Percentiles rank a stretch among this genome's conserved stretches.
phyloP scores from a whole-genome alignment of 2,329 filamentous ascomycete species.

The Thyridium curvatum region DNA sequence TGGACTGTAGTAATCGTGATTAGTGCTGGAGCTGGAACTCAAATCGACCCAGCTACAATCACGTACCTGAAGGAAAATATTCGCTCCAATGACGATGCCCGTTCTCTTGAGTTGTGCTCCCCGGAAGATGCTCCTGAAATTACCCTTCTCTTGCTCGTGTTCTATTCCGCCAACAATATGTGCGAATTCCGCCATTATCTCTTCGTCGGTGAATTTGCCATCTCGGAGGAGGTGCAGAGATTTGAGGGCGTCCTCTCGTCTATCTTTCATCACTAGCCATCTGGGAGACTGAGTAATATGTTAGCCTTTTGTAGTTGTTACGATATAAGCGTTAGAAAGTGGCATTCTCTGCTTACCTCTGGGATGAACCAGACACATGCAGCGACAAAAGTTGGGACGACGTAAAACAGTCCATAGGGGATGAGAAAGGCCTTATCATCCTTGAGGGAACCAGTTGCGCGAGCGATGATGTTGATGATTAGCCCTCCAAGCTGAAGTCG shows the following conservation, averaged over 20 bases:
- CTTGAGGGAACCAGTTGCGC: conserved; percentile 18
- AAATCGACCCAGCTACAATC: no score
- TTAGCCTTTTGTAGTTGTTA: no score
- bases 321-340: no score
- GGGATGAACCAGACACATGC: conserved; percentile 16
- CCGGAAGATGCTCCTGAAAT: no score
- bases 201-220: conserved; percentile 13
- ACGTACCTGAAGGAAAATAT: conserved; percentile 20
- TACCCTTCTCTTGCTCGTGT: conserved; percentile 2
- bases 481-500: neutral
- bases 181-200: conserved; percentile 15
- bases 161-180: neutral
- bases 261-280: conserved; percentile 20
- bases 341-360: no score
- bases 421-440: conserved; percentile 24
- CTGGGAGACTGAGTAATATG: conserved; percentile 17
- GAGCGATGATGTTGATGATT: conserved; percentile 16
- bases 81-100: conserved; percentile 15
- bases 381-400: conserved; percentile 20
- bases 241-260: conserved; percentile 19
- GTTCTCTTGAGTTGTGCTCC: neutral
- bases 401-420: conserved; percentile 25
- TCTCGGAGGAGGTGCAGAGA: conserved; percentile 16
- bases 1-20: conserved; percentile 3
- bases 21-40: no score